Conservation (phyloP, 371 early-diverging fungal species). For the Mortierella sp. region DNA sequence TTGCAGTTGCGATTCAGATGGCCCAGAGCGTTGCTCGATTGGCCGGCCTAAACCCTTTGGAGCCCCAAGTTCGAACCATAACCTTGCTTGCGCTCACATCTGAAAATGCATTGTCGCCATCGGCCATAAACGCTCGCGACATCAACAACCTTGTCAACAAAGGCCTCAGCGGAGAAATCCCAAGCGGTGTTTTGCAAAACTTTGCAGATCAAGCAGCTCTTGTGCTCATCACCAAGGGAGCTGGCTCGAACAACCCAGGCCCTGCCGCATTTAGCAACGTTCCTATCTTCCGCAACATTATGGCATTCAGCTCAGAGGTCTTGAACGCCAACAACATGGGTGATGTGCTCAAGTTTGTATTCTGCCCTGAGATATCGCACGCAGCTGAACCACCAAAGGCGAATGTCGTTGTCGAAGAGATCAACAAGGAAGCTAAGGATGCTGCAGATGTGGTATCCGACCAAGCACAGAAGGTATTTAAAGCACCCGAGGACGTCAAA, state of each 20-base stretch:
- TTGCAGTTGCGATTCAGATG: constrained; percentile 50
- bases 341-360: constrained; percentile 52
- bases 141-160: constrained; percentile 32
- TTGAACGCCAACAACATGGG: constrained; percentile 42
- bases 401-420: constrained; percentile 15
- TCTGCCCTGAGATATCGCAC: constrained; percentile 37
- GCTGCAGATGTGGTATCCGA: constrained; percentile 20
- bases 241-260: constrained; percentile 2
- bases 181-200: constrained; percentile 15
- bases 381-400: constrained; percentile 14
- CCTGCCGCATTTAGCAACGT: constrained; percentile 13
- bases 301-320: constrained; percentile 47
- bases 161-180: constrained; percentile 21
- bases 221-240: constrained; percentile 32
- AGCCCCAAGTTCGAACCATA: constrained; percentile 33
- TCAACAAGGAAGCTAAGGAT: constrained; percentile 18
- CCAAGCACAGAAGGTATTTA: constrained; percentile 32
- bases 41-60: constrained; percentile 25
- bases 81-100: constrained; percentile 38
- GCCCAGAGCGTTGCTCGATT: constrained; percentile 47
- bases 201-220: constrained; percentile 25
- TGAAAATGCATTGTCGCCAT: constrained; percentile 14
- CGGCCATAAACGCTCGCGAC: constrained; percentile 50
- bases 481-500: constrained; percentile 20
- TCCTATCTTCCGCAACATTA: constrained; percentile 39